These are phyloP conservation scores for Dendrobium officinale DNA, from an alignment of 106 monocot species.

Conservation along the genomic window DNA sequence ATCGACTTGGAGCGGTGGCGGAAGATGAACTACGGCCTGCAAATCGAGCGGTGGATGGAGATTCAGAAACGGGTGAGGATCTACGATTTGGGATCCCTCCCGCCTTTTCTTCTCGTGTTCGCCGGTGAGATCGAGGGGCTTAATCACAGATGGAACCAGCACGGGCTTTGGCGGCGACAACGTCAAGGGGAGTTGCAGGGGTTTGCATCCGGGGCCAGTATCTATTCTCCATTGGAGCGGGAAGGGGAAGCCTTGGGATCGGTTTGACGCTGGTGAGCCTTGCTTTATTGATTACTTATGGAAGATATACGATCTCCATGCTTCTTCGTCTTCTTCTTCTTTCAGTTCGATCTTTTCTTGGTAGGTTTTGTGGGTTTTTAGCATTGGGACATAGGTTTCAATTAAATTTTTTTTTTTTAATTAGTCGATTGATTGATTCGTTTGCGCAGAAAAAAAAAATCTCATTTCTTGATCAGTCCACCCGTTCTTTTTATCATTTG, in stretches of 20 bases:
- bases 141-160: constrained; percentile 45
- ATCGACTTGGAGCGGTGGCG: constrained; percentile 49
- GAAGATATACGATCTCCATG: constrained; percentile 29
- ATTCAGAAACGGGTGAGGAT: constrained; percentile 37
- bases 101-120: constrained; percentile 34
- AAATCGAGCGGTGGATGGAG: constrained; percentile 66
- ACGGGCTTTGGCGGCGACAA: constrained; percentile 39
- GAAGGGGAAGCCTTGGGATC: constrained; percentile 42
- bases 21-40: constrained; percentile 18
- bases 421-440: neutral
- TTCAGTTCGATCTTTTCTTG: neutral
- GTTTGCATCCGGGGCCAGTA: constrained; percentile 21
- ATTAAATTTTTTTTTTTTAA: neutral
- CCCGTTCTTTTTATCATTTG: neutral
- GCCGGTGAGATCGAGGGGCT: constrained; percentile 29
- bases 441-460: neutral
- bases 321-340: neutral
- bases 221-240: constrained; percentile 47
- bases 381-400: neutral
- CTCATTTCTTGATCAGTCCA: neutral
- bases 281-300: constrained; percentile 28
- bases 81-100: constrained; percentile 40
- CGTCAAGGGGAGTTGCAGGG: constrained; percentile 25
- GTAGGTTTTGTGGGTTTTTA: neutral
- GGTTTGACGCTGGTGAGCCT: constrained; percentile 27